These are phyloP conservation scores for Xylaria sp. DNA, from an alignment of 2,329 filamentous ascomycete genomes.

Conservation along the genomic window DNA sequence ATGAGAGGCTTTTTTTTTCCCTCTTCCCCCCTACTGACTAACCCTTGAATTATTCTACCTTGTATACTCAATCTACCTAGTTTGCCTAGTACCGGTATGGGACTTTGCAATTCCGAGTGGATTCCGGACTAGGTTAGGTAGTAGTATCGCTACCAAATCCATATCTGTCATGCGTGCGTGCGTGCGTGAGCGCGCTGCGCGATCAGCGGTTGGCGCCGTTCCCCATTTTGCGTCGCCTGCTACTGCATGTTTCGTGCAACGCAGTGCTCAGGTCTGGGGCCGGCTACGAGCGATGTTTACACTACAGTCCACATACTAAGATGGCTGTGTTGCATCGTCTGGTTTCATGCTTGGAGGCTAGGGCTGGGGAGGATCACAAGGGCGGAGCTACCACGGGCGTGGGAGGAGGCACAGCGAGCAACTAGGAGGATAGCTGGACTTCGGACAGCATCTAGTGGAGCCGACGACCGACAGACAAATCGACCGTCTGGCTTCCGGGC, in stretches of 20 bases:
- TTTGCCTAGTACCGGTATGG: slow-evolving; percentile 5
- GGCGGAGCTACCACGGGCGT: slow-evolving; percentile 25
- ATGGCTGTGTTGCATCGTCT: slow-evolving; percentile 9
- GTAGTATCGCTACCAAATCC: neutral
- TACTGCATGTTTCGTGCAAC: slow-evolving; percentile 25
- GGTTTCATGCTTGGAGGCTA: slow-evolving; percentile 22
- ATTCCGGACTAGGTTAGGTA: neutral
- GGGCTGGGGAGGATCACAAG: slow-evolving; percentile 19
- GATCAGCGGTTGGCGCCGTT: slow-evolving; percentile 15
- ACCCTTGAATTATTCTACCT: neutral
- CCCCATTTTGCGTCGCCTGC: slow-evolving; percentile 7
- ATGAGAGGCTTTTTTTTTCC: slow-evolving; percentile 14
- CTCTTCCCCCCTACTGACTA: neutral
- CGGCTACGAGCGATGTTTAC: slow-evolving; percentile 12
- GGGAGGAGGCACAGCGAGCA: slow-evolving; percentile 17
- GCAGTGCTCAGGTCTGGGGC: neutral
- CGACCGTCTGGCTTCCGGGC: neutral
- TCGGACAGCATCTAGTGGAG: slow-evolving; percentile 12
- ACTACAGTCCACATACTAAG: neutral
- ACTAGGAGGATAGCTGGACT: slow-evolving; percentile 5
- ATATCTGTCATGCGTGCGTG: slow-evolving; percentile 20
- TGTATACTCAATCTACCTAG: neutral
- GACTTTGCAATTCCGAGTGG: slow-evolving; percentile 29
- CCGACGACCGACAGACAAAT: neutral
- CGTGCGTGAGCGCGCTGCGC: neutral